These are phyloP conservation scores for Amaranthus cruentus DNA, from an alignment of 148 eudicot species.

Conservation along the genomic window DNA sequence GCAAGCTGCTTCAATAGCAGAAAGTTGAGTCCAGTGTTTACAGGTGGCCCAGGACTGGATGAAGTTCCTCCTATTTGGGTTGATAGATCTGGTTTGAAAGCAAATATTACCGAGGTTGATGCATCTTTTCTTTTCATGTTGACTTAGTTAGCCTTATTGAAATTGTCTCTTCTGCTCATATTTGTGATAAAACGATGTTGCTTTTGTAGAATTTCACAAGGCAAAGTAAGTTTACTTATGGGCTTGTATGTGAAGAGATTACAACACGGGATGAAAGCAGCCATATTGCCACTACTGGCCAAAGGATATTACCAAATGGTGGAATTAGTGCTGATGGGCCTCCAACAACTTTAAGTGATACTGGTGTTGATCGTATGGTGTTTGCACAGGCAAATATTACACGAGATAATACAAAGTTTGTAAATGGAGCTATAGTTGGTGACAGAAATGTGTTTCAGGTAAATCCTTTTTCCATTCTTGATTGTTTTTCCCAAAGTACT, in stretches of 20 bases:
- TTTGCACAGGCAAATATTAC: conserved; percentile 93
- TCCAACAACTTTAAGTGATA: conserved; percentile 94
- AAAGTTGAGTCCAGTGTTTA: conserved; percentile 90
- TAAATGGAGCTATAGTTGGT: conserved; percentile 94
- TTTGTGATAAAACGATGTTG: conserved; percentile 1
- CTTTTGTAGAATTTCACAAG: conserved; percentile 68
- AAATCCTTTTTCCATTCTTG: conserved; percentile 11
- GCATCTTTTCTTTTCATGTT: not conserved
- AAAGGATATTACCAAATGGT: conserved; percentile 89
- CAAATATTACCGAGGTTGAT: conserved; percentile 84
- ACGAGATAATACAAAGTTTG: conserved; percentile 88
- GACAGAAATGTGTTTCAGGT: conserved; percentile 97
- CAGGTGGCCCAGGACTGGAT: conserved; percentile 93
- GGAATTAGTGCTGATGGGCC: conserved; percentile 97
- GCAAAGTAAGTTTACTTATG: conserved; percentile 93
- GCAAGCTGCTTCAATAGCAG: conserved; percentile 89
- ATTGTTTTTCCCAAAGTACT: not conserved
- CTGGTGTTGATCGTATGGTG: conserved; percentile 87
- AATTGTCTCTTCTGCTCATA: not conserved
- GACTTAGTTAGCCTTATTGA: conserved; percentile 3
- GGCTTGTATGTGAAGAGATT: conserved; percentile 93
- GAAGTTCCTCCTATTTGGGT: conserved; percentile 99
- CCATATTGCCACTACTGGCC: conserved; percentile 70
- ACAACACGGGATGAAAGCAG: conserved; percentile 87
- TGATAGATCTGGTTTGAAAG: conserved; percentile 82